Conservation (phyloP, 176 grass and related monocot genomes). For the Avena atlantica region DNA sequence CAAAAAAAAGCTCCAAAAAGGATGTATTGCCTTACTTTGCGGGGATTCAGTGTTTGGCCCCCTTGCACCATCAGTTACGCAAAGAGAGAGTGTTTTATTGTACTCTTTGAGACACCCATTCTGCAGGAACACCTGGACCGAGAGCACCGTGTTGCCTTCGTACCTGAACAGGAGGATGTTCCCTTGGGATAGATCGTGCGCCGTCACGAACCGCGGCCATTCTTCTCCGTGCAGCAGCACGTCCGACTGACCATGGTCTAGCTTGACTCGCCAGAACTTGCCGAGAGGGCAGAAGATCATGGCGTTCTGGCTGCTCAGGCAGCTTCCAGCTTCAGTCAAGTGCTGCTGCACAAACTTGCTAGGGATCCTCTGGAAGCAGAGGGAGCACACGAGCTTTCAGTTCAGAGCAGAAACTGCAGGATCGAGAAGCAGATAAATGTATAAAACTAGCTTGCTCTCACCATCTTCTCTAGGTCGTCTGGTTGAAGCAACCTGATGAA, state of each 20-base stretch:
- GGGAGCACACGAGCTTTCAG: background rate
- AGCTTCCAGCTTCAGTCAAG: constrained; percentile 4
- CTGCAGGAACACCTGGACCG: constrained; percentile 26
- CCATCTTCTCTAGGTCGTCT: constrained; percentile 42
- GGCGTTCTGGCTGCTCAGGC: constrained; percentile 8
- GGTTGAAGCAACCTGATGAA: constrained; percentile 36
- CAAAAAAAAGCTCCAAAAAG: background rate
- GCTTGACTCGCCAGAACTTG: constrained; percentile 37
- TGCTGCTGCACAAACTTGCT: constrained; percentile 43
- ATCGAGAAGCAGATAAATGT: background rate
- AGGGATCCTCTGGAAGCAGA: constrained; percentile 42
- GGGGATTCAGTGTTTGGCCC: too few relatives aligned
- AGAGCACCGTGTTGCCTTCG: constrained; percentile 40
- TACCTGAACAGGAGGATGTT: constrained; percentile 47
- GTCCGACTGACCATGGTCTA: background rate
- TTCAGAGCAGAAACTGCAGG: background rate
- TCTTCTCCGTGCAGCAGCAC: constrained; percentile 37
- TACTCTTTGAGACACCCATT: constrained; percentile 39
- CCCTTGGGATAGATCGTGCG: constrained; percentile 34
- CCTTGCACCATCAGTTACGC: too few relatives aligned
- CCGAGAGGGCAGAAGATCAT: constrained; percentile 19
- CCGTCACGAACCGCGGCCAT: constrained; percentile 28
- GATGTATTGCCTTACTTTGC: constrained; percentile 1
- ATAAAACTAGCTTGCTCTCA: background rate
- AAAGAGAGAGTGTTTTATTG: background rate